Evolutionary conservation across 352 stramenopile genomes (phyloP).

Genomic region (Globisporangium iwayamae): DNA sequence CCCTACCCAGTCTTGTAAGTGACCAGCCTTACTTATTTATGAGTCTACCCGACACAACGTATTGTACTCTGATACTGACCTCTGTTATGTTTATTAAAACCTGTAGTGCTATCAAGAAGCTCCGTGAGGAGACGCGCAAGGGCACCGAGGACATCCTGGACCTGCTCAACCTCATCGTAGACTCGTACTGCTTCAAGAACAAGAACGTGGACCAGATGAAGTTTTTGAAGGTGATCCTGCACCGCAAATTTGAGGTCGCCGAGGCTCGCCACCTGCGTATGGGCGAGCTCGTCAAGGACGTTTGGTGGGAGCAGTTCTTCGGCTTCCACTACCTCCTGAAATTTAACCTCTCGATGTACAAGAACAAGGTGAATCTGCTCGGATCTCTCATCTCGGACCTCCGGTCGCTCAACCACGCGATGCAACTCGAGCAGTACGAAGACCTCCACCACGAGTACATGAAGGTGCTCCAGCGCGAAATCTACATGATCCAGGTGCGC

Average conservation of each 20-base stretch:
- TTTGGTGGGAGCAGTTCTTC: slow-evolving; percentile 82
- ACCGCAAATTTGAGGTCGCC: slow-evolving; percentile 64
- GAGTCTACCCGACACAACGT: not conserved
- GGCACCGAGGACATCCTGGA: slow-evolving; percentile 58
- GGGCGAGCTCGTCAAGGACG: slow-evolving; percentile 53
- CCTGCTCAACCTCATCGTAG: slow-evolving; percentile 76
- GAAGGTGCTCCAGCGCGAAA: slow-evolving; percentile 75
- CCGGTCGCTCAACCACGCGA: slow-evolving; percentile 66
- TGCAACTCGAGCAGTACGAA: slow-evolving; percentile 77
- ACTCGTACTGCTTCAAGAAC: slow-evolving; percentile 87
- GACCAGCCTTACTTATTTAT: not conserved
- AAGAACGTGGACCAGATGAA: slow-evolving; percentile 85
- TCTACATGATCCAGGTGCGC: slow-evolving; percentile 74
- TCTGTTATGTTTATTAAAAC: not conserved
- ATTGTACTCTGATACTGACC: too few relatives aligned
- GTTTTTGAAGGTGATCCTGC: slow-evolving; percentile 66
- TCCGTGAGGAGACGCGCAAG: slow-evolving; percentile 46
- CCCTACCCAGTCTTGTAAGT: slow-evolving; percentile 79
- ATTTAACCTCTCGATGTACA: slow-evolving; percentile 67
- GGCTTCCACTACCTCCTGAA: slow-evolving; percentile 61
- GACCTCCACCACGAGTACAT: slow-evolving; percentile 72
- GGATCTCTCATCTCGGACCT: slow-evolving; percentile 64
- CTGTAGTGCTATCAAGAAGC: slow-evolving; percentile 46
- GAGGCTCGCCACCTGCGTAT: slow-evolving; percentile 52
- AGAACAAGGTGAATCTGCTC: slow-evolving; percentile 62